Conservation (phyloP, 2,329 filamentous ascomycete genomes). For the Trichophyton mentagrophytes region DNA sequence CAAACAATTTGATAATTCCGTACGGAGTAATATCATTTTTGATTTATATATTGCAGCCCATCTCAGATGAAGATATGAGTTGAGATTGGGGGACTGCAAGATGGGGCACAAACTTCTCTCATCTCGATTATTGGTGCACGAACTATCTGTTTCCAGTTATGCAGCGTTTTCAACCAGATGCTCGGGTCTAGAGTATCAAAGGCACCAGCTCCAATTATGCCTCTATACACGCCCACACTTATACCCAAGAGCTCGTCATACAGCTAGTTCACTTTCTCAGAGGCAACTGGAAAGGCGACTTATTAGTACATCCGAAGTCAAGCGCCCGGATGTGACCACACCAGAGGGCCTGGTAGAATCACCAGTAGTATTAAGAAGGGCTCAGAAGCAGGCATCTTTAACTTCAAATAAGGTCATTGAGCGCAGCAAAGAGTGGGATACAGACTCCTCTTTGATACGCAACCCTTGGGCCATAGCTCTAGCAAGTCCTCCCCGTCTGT, state of each 20-base stretch:
- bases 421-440: conserved; percentile 12
- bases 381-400: conserved; percentile 5
- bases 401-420: conserved; percentile 16
- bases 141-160: too few species aligned
- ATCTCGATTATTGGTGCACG: too few species aligned
- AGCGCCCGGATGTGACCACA: neutral
- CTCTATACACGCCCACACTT: neutral
- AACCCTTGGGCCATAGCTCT: conserved; percentile 33
- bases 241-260: neutral
- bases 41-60: neutral
- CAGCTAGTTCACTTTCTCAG: too few species aligned
- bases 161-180: neutral
- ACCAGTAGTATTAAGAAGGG: conserved; percentile 6
- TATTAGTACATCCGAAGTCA: neutral
- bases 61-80: too few species aligned
- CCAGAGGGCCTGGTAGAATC: conserved; percentile 8
- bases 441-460: conserved; percentile 15
- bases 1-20: neutral
- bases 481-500: conserved; percentile 26
- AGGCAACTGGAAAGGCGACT: neutral
- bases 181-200: too few species aligned
- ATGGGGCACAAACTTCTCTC: too few species aligned
- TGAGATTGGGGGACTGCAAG: too few species aligned
- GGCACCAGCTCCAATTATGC: neutral
- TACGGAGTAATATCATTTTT: neutral